A percentile compares a stretch with the other conserved stretches of the same genome.
Evolutionary conservation across 371 early-diverging fungal genomes (phyloP).

Genomic region (Coemansia sp.): DNA sequence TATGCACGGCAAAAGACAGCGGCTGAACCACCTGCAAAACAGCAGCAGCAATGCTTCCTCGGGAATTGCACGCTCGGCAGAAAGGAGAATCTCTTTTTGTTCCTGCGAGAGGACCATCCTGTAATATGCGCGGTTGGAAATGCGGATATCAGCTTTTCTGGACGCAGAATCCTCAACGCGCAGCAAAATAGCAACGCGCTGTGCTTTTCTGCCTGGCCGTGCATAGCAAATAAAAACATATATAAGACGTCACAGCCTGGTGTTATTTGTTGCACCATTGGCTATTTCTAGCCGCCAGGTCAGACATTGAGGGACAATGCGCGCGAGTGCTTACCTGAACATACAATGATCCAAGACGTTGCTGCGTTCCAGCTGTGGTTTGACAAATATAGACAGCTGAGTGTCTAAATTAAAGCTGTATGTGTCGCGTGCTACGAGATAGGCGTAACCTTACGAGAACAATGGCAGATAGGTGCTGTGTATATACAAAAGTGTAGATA

Average conservation of each 20-base stretch:
- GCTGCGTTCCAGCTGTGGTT: background rate
- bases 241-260: background rate
- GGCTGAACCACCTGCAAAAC: slow-evolving; percentile 9
- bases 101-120: slow-evolving; percentile 9
- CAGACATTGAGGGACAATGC: background rate
- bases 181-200: background rate
- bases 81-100: slow-evolving; percentile 15
- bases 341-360: background rate
- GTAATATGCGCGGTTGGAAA: slow-evolving; percentile 6
- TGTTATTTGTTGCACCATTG: background rate
- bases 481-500: background rate
- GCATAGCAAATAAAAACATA: background rate
- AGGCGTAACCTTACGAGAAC: background rate
- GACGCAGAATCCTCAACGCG: background rate
- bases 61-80: slow-evolving; percentile 4
- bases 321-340: background rate
- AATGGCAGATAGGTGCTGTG: background rate
- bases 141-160: background rate
- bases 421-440: background rate
- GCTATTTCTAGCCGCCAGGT: background rate
- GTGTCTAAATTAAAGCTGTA: background rate
- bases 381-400: background rate
- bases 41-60: background rate
- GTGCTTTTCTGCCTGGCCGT: background rate
- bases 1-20: background rate